Evolutionary conservation across 2,329 filamentous ascomycete genomes (phyloP), one percentile per base, ranked within the genome.

Genomic region (Magnaporthiopsis incrustans): DNA sequence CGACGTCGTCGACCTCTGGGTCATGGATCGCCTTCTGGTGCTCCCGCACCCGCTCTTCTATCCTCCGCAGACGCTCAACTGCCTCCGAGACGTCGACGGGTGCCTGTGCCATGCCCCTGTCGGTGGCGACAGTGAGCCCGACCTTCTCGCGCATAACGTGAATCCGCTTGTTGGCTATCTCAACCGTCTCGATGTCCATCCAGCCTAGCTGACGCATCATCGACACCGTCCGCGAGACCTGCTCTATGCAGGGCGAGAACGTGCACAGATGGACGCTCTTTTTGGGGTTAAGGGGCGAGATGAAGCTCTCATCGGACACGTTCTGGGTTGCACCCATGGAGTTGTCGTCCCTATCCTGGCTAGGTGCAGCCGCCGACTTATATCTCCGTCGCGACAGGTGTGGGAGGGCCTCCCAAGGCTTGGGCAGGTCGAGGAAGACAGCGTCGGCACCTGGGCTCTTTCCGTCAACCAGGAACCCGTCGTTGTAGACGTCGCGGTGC

Each of bases 181-280:
- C 95, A 0, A 96, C 90, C 91, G 97, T 97, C 69, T 91, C 87
- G 68, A 98, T 96, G 65, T 94, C 89, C 12, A 92, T 84, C 95
- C 95, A 99, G 63, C 91, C 92, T 8, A 92, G 79, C 53, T 87
- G 84, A 63, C 94, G 88, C 75, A 99, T 83, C 15, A 86, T 85
- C 14, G 90, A 89, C 63, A 97, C 88, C 0, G 95, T 98, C 64
- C 88, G 86, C 63, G 90, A 92, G 27, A 96, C 94, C 78, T 99
- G 95, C 77, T 99, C 95, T 68, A 99, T 96, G 76, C 95, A 99
- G 0, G 95, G 95, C 1, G 90, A 96, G 77, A 99, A 99, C 0
- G 92, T 96, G 79, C 95, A 99, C 64, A 99, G 84, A 72, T 95
- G 84, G 1, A 89, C 85, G 6, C 89, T 83, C 57, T 85, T 82